phyloP scores from a whole-genome alignment of 257 asterid genomes.

The Gentiana straminea region DNA sequence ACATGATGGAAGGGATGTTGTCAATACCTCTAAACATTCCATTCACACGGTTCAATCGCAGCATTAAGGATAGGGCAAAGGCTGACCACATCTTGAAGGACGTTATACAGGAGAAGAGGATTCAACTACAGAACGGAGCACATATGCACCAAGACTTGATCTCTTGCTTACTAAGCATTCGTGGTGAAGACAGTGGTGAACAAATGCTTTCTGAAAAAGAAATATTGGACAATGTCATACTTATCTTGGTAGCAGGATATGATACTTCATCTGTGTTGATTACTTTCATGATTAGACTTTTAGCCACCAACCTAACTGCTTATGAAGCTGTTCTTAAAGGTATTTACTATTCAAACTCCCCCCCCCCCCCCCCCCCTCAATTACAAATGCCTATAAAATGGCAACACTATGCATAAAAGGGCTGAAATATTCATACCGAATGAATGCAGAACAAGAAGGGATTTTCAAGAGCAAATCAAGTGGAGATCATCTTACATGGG shows the following conservation, averaged over 20 bases:
- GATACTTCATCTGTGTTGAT: slow-evolving; percentile 56
- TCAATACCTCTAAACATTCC: slow-evolving; percentile 57
- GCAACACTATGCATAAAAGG: no score
- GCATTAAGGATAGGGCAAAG: slow-evolving; percentile 53
- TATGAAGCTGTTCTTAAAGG: slow-evolving; percentile 51
- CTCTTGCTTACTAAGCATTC: slow-evolving; percentile 52
- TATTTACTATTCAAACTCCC: slow-evolving; percentile 3
- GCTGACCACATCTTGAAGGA: slow-evolving; percentile 36
- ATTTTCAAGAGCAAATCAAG: slow-evolving; percentile 27
- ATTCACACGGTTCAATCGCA: slow-evolving; percentile 48
- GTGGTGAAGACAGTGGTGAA: slow-evolving; percentile 19
- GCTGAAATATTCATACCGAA: no score
- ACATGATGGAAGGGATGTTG: slow-evolving; percentile 58
- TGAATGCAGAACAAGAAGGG: slow-evolving; percentile 52
- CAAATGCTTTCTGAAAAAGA: slow-evolving; percentile 44
- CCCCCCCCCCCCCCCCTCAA: no score
- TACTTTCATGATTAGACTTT: slow-evolving; percentile 38
- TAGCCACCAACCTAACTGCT: slow-evolving; percentile 35
- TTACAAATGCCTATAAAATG: no score
- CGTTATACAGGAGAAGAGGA: slow-evolving; percentile 38
- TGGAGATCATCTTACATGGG: slow-evolving; percentile 47
- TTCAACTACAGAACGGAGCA: slow-evolving; percentile 33
- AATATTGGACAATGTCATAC: slow-evolving; percentile 48
- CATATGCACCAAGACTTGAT: slow-evolving; percentile 49
- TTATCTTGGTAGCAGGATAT: slow-evolving; percentile 57